A percentile compares a stretch with the other conserved stretches of the same genome.
Conservation (phyloP, 2,329 filamentous ascomycete species). For the Diaporthe amygdali region DNA sequence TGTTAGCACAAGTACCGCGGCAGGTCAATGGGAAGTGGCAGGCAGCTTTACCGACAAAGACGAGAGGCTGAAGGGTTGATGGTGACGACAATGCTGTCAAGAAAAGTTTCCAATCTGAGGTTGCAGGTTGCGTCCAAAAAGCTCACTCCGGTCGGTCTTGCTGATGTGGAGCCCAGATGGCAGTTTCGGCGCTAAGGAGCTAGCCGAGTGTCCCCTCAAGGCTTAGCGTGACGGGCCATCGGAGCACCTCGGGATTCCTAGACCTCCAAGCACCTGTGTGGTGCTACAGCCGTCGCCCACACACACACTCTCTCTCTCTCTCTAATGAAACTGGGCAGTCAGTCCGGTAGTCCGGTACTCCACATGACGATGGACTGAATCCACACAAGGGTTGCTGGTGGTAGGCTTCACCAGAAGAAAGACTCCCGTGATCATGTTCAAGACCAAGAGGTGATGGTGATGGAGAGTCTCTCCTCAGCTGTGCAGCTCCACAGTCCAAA, state of each 20-base stretch:
- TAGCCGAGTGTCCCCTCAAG: conserved; percentile 11
- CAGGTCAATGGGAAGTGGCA: background rate
- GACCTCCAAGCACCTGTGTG: background rate
- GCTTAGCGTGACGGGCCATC: conserved; percentile 8
- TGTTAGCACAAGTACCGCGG: background rate
- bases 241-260: conserved; percentile 1
- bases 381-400: background rate
- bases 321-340: background rate
- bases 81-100: conserved; percentile 5
- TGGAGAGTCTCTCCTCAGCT: background rate
- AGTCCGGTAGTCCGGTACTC: background rate
- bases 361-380: background rate
- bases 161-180: conserved; percentile 14
- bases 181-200: conserved; percentile 6
- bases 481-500: background rate
- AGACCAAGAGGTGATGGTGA: background rate
- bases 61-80: background rate
- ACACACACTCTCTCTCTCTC: too few species aligned
- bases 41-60: background rate
- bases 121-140: conserved; percentile 15
- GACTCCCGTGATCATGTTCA: background rate
- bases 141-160: conserved; percentile 14
- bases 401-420: background rate
- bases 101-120: conserved; percentile 20
- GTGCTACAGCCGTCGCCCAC: background rate